Evolutionary conservation across 306 rosid species (phyloP), one percentile per base, ranked within the genome.

Genomic region (Prunus padus): DNA sequence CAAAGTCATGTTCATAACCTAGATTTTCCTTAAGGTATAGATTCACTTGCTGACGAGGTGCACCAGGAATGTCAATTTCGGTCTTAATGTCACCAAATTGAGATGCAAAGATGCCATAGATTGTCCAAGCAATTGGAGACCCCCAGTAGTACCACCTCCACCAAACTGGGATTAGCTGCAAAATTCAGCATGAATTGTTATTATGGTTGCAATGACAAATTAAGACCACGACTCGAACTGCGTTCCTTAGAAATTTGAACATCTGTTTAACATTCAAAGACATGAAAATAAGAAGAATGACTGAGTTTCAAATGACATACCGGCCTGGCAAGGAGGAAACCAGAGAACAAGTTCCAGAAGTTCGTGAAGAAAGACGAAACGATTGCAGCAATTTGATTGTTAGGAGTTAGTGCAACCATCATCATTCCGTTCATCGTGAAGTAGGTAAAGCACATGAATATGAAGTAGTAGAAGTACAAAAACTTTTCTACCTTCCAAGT

Each of bases 291-390:
- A 14, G 63, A 25, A 44, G 31, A 2, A 25, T 11, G 61, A 15
- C 4, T 59, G 25, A 78, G 86, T 11, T 84, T 37, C 63, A 19
- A 50, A 50, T 50, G 11, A 20, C 75, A 13, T 71, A 88, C 96
- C 84, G 88, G 81, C 79, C 93, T 81, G 20, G 89, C 80, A 68
- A 88, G 74, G 63, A 91, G 65, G 76, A 91, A 91, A 55, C 91
- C 96, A 26, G 89, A 87, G 76, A 91, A 91, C 78, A 91, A 75
- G 84, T 88, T 91, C 96, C 96, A 91, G 45, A 87, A 85, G 62
- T 50, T 87, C 12, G 77, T 28, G 82, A 89, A 82, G 83, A 89
- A 88, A 46, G 88, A 61, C 83, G 78, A 79, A 26, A 82, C 70
- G 18, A 91, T 86, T 59, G 86, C 86, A 4, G 93, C 90, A 40